Base-by-base conservation (phyloP, 345 rosid genomes). In the Cardamine chenopodiifolia region DNA sequence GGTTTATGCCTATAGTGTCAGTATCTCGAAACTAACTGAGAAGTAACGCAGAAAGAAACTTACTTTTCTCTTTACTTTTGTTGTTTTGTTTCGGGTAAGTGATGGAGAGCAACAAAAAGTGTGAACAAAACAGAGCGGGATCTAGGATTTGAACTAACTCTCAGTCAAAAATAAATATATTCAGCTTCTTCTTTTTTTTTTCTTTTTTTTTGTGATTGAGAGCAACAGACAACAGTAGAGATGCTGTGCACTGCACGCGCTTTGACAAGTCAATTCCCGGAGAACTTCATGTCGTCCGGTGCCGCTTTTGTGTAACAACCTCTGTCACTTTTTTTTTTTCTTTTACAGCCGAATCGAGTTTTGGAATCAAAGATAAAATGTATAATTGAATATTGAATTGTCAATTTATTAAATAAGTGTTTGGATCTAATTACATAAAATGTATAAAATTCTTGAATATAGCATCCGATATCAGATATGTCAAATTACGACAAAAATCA, bases 191-290 rank as follows among this genome's bases (percentile, higher is more conserved):
- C 42, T 28, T 5, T 65, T 65, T 40, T 60, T 7, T 19, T 15
- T 34, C 2, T 3, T n/a, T 15, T 6, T 52, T 76, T 61, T 13
- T 44, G 62, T 62, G 61, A 35, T 19, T 39, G 63, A 34, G 35
- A 35, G 54, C 1, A 74, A 28, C 18, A 66, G 12, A 75, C 14
- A 8, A 70, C 60, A 34, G 72, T 62, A 49, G 63, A 71, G 48
- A 55, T 29, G 73, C 10, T 50, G 68, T 85, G 92, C 58, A 62
- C 40, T 70, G 79, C 79, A 72, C 83, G 83, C 83, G 81, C 81
- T 57, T 64, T 75, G 97, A 81, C 81, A 79, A 73, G 93, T 90
- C 89, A 79, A 81, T 83, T 86, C 71, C 64, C 71, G 34, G 54
- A 19, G 70, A 76, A 62, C 9, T 68, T 54, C 54, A 45, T 77